Evolutionary conservation across 202 grass and related monocot species (phyloP), one percentile per base, ranked within the genome.

Genomic region (Dendrocalamus latiflorus): DNA sequence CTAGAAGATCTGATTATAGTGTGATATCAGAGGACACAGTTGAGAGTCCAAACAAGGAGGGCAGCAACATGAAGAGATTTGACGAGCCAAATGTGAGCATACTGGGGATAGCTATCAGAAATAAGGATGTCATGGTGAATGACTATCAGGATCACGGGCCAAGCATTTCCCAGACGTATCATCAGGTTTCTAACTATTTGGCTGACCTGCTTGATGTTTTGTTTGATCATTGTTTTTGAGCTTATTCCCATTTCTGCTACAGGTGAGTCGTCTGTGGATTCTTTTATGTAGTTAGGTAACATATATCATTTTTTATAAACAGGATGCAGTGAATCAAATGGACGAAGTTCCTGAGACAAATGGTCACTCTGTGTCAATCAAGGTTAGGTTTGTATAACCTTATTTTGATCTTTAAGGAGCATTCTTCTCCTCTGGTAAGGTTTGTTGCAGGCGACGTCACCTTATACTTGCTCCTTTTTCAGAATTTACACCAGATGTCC

Each of bases 401-500:
- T 54, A 63, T 82, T 70, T 24, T 60, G 13, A 63, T 43, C 56
- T 70, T 89, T 55, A 36, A 81, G 55, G 70, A 26, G 36, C 43
- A 22, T 81, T 70, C 18, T 77, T 22, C 8, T 84, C 53, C 51
- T 34, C 39, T 17, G 49, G 37, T 21, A 51, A 66, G 2, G 3
- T 82, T 41, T 77, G 26, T 56, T 60, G 30, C 18, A 12, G 25
- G 18, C 12, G 33, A 62, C 26, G 20, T 25, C 63, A 25, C 21
- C 63, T 42, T 67, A 18, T 67, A 85, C 70, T 51, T 72, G 6
- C 43, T 63, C 56, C 12, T 24, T 33, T 84, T 68, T 68, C 85
- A 94, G 92, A 89, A 93, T 88, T 86, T 87, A 37, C 62, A 94
- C 42, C 89, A 91, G 73, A 91, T 98, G 77, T 84, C 89, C 61